A percentile compares a stretch with the other conserved stretches of the same genome.
Evolutionary conservation across 441 rosid genomes (phyloP).

Genomic region (Pelargonium myrrhifolium): DNA sequence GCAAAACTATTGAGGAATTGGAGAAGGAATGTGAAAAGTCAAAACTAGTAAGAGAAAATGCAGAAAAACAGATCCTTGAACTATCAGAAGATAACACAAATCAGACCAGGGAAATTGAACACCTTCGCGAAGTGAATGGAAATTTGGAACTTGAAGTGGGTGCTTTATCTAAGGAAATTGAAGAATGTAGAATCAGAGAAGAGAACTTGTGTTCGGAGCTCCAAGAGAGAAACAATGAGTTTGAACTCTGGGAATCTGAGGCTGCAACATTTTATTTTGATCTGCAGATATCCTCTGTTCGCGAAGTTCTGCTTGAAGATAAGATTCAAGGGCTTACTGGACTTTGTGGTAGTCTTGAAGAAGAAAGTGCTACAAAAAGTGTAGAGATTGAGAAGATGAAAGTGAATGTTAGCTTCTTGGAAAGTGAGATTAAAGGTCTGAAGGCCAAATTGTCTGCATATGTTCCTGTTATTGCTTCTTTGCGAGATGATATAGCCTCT

Average conservation of each 20-base stretch:
- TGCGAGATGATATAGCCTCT: constrained; percentile 35
- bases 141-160: constrained; percentile 46
- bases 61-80: constrained; percentile 41
- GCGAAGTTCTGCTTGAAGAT: constrained; percentile 51
- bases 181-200: constrained; percentile 42
- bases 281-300: constrained; percentile 48
- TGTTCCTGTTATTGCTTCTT: constrained; percentile 43
- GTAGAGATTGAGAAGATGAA: constrained; percentile 40
- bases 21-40: constrained; percentile 47
- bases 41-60: constrained; percentile 24
- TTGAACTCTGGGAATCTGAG: constrained; percentile 62
- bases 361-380: constrained; percentile 30
- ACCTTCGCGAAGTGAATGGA: constrained; percentile 43
- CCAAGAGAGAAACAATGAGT: constrained; percentile 50
- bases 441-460: constrained; percentile 46
- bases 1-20: constrained; percentile 51
- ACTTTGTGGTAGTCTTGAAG: constrained; percentile 45
- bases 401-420: constrained; percentile 40
- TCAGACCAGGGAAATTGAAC: constrained; percentile 46
- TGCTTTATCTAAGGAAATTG: constrained; percentile 41
- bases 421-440: constrained; percentile 43
- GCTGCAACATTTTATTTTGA: constrained; percentile 64
- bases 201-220: constrained; percentile 49
- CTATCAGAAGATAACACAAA: constrained; percentile 32
- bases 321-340: constrained; percentile 52